These are phyloP conservation scores for Apostasia shenzhenica DNA, from an alignment of 106 monocot species.

Conservation along the genomic window DNA sequence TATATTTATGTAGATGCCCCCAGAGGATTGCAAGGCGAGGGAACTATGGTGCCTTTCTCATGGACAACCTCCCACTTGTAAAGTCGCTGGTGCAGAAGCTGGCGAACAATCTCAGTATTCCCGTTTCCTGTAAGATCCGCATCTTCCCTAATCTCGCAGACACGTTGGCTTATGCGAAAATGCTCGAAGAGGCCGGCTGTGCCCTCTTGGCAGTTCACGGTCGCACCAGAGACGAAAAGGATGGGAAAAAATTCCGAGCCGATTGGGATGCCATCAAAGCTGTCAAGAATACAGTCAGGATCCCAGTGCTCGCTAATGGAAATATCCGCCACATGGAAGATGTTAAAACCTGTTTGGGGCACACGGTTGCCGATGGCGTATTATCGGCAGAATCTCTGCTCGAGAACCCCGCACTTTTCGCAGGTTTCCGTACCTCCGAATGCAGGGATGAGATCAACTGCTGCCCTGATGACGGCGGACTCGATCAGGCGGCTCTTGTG, in stretches of 20 bases:
- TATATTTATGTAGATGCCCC: conserved; percentile 59
- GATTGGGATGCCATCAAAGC: conserved; percentile 77
- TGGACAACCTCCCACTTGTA: conserved; percentile 89
- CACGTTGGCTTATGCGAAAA: conserved; percentile 78
- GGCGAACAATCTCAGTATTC: conserved; percentile 61
- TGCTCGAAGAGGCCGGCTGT: conserved; percentile 97
- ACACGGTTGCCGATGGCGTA: conserved; percentile 78
- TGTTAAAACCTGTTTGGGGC: conserved; percentile 56
- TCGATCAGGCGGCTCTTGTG: conserved; percentile 70
- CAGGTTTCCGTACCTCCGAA: conserved; percentile 53
- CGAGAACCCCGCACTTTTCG: conserved; percentile 96
- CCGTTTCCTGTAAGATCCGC: conserved; percentile 91
- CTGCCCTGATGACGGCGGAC: conserved; percentile 9
- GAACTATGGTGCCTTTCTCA: conserved; percentile 93
- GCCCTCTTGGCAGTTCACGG: conserved; percentile 97
- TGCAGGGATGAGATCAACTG: conserved; percentile 39
- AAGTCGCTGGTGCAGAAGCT: conserved; percentile 80
- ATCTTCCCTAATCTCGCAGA: conserved; percentile 73
- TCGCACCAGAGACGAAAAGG: conserved; percentile 90
- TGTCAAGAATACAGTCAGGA: conserved; percentile 59
- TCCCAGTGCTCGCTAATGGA: conserved; percentile 97
- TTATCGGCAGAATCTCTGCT: conserved; percentile 96
- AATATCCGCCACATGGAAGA: conserved; percentile 93
- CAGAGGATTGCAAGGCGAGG: conserved; percentile 92
- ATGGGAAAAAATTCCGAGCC: conserved; percentile 85